Base-by-base conservation (phyloP, 73 alveolate species). In the Paraurostyla sp. region DNA sequence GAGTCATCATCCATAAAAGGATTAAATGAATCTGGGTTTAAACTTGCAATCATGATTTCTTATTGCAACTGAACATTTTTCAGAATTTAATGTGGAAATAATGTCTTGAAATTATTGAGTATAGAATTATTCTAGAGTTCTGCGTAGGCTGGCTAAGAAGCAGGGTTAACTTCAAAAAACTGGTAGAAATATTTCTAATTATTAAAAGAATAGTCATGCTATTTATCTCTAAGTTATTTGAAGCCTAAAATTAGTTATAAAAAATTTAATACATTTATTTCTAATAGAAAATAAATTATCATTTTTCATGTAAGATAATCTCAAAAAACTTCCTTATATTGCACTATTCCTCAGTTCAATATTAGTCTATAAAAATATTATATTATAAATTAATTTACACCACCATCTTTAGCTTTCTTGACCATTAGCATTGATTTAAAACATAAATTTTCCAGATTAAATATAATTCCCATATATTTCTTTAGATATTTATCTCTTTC, bases 271-370 rank as follows among this genome's bases (percentile, higher is more conserved):
- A 81, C 92, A 42, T 30, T 43, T 49, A 49, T 89, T 71, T 25
- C 94, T 56, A 20, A 89, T 89, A 6, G 76, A 62, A 30, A 89
- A 75, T 23, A 89, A 69, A 60, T 89, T 89, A 11, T 60, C 58
- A 22, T 58, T 41, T n/a, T 76, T 80, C 71, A 89, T 13, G 59
- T 16, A 80, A 42, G 89, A 36, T 15, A 89, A 35, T 22, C 82
- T 69, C 50, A 80, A 30, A 35, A 83, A 80, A 33, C 80, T 76
- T 32, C 88, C 35, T 29, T 65, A 33, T 25, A 80, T n/a, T 50
- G 30, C 76, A 49, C 91, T 71, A 33, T 89, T 71, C 54, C 80
- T 68, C 15, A 78, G 23, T 23, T 83, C 84, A n/a, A 89, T 56
- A 36, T 81, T 36, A 20, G 85, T 89, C 88, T 52, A 75, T 41